These are phyloP conservation scores for Mycena olivaceomarginata DNA, from an alignment of 768 basidiomycete species.

Conservation along the genomic window DNA sequence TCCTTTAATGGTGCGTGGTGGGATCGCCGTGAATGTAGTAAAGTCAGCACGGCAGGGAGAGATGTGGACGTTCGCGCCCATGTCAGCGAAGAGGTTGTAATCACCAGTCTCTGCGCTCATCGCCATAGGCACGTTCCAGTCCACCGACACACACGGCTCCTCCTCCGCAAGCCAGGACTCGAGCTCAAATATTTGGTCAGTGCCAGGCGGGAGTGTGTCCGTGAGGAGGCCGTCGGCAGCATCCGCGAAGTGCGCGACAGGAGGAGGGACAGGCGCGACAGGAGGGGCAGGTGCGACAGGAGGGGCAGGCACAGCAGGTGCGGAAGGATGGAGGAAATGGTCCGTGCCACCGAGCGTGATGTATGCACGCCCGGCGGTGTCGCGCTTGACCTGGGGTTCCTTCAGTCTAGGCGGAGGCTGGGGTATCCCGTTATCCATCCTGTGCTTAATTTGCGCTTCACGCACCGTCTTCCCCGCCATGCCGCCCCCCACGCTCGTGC, in stretches of 20 bases:
- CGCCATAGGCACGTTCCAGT: not conserved
- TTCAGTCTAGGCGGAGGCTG: not conserved
- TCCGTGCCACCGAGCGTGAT: too few species aligned
- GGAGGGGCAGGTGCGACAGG: too few species aligned
- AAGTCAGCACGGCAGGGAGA: not conserved
- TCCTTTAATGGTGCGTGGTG: not conserved
- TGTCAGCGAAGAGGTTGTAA: constrained; percentile 9
- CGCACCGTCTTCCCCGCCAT: constrained; percentile 6
- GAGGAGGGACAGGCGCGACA: too few species aligned
- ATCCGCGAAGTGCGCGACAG: not conserved
- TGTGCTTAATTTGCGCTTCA: not conserved
- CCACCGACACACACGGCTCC: not conserved
- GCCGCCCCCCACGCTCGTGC: constrained; percentile 1
- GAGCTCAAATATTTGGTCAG: not conserved
- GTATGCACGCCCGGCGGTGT: too few species aligned
- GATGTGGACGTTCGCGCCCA: not conserved
- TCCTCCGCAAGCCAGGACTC: not conserved
- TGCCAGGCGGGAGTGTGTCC: not conserved
- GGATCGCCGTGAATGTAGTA: not conserved
- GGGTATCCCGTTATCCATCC: not conserved
- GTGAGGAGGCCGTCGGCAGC: not conserved
- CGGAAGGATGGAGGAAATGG: too few species aligned
- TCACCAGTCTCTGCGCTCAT: not conserved
- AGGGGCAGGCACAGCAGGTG: too few species aligned
- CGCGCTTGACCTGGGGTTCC: not conserved